Evolutionary conservation across 2,329 filamentous ascomycete species (phyloP), one percentile per base, ranked within the genome.

Genomic region (Scedosporium boydii): DNA sequence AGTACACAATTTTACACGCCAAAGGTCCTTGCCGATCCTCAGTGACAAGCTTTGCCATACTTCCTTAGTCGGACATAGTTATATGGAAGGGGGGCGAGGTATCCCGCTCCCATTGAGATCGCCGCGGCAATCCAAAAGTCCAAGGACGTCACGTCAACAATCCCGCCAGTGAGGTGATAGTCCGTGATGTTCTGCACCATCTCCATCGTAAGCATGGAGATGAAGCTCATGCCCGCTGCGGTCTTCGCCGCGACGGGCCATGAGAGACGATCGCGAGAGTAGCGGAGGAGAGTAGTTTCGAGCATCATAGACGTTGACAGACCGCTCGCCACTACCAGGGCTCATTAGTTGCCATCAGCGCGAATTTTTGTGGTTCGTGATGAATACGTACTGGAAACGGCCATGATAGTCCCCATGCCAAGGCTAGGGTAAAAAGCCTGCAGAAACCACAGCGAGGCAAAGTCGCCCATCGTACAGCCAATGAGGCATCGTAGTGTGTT

Each of bases 191-290:
- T 85, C 66, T 84, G 78, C 0, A 78, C 81, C 3, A 74, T 64
- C 67, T 85, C 82, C 82, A 85, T 85, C 0, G 82, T 80, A 1
- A 83, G 9, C 82, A 85, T 85, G 0, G 82, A 84, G 9, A 84
- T 78, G 58, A 83, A 70, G 63, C 82, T 84, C 82, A 85, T 85
- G 0, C 82, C 82, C 23, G 78, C 77, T 0, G 82, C 82, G 0
- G 82, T 84, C 55, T 74, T 78, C 2, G 73, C 75, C 0, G 82
- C 82, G 0, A 66, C 67, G 0, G 67, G 62, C 81, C 80, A 83
- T 0, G 78, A 65, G 0, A 85, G 70, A 6, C 70, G 68, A 61
- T 85, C 82, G 1, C 72, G 74, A 0, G 82, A 82, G 0, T 74
- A 66, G 0, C 75, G 75, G 1, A 85, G 76, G 3, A 85, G 73